Conservation (phyloP, 1,284 basidiomycete genomes). For the Ustilago xerochloae region DNA sequence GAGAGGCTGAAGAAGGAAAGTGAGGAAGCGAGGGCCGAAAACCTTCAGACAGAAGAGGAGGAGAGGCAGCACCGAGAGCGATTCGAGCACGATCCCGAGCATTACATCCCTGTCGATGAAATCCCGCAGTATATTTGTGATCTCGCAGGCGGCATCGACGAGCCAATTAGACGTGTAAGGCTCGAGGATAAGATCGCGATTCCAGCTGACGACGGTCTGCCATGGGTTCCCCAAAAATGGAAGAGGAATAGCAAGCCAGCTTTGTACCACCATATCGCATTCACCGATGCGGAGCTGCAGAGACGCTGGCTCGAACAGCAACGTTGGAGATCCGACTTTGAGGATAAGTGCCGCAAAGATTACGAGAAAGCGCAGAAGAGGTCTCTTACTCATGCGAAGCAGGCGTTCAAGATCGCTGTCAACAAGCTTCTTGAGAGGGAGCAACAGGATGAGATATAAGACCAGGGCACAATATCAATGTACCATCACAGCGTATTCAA, state of each 20-base stretch:
- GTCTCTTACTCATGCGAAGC: neutral
- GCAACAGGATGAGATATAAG: too few relatives aligned
- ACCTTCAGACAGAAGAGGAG: neutral
- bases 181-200: too few relatives aligned
- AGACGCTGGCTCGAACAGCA: slow-evolving; percentile 2
- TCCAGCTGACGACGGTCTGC: too few relatives aligned
- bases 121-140: neutral
- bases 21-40: neutral
- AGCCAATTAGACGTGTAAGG: too few relatives aligned
- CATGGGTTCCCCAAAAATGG: too few relatives aligned
- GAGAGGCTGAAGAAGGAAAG: neutral
- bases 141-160: neutral
- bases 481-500: too few relatives aligned
- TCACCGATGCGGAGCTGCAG: neutral
- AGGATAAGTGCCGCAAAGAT: too few relatives aligned
- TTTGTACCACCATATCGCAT: neutral
- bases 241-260: neutral
- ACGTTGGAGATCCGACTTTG: neutral
- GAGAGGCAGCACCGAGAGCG: neutral
- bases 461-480: too few relatives aligned
- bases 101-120: neutral
- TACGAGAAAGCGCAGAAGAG: neutral
- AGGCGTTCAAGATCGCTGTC: neutral
- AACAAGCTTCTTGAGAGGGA: neutral
- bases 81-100: neutral